Conservation (phyloP, 495 filamentous ascomycete genomes). For the Tuber calosporum region DNA sequence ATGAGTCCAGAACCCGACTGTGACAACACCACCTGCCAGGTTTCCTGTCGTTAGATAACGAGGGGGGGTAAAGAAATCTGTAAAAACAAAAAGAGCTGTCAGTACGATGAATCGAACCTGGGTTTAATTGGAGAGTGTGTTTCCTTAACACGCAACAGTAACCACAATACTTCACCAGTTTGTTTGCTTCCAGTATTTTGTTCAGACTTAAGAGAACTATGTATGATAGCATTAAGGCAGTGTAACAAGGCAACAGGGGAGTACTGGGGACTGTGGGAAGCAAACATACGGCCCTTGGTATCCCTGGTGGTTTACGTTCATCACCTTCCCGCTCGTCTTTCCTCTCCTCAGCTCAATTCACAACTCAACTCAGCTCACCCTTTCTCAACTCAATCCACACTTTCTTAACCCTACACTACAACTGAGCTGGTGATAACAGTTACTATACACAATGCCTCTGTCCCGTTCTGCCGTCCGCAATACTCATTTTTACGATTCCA, state of each 20-base stretch:
- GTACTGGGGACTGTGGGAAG: background rate
- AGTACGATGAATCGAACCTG: background rate
- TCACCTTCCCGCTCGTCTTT: background rate
- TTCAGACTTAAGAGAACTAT: background rate
- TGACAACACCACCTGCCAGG: background rate
- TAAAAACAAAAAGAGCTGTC: background rate
- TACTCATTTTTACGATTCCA: constrained; percentile 30
- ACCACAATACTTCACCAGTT: background rate
- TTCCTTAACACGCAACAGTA: background rate
- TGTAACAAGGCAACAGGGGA: background rate
- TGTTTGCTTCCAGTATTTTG: background rate
- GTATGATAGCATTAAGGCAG: background rate
- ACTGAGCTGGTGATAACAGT: background rate
- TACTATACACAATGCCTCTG: background rate
- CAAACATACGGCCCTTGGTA: background rate
- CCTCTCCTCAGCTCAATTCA: no score
- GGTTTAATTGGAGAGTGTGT: background rate
- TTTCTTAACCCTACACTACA: background rate
- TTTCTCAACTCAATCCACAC: background rate
- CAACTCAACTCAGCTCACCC: no score
- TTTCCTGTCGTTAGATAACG: background rate
- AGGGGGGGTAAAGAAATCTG: background rate
- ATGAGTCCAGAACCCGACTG: background rate
- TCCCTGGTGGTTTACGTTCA: background rate
- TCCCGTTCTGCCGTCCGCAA: constrained; percentile 25